Evolutionary conservation across 768 basidiomycete genomes (phyloP).

Genomic region (Boletus rubropictus): DNA sequence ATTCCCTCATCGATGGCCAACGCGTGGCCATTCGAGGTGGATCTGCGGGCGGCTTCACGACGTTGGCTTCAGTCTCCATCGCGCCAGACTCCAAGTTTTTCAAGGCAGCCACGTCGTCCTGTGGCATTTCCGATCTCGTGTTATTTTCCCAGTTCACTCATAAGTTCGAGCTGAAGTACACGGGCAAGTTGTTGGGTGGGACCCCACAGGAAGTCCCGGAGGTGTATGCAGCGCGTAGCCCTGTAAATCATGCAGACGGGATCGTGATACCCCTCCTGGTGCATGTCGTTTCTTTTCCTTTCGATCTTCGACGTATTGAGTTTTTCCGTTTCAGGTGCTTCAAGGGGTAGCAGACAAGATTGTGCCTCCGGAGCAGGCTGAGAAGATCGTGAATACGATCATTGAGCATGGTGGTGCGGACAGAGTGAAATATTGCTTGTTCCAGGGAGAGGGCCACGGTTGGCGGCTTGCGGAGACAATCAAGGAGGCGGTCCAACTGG

Average conservation of each 20-base stretch:
- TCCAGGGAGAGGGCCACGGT: constrained; percentile 43
- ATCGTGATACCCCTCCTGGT: constrained; percentile 64
- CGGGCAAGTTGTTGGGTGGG: constrained; percentile 61
- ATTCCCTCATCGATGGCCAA: constrained; percentile 54
- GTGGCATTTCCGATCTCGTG: constrained; percentile 61
- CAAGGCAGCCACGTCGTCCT: constrained; percentile 62
- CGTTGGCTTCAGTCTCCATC: constrained; percentile 43
- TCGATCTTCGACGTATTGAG: constrained; percentile 1
- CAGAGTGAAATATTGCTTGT: constrained; percentile 34
- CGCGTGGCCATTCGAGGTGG: constrained; percentile 67
- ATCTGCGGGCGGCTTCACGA: constrained; percentile 71
- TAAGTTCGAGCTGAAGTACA: constrained; percentile 62
- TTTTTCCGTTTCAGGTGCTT: constrained; percentile 44
- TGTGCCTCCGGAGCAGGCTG: constrained; percentile 63
- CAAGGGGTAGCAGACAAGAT: constrained; percentile 60
- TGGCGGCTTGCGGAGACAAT: constrained; percentile 34
- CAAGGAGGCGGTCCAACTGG: constrained; percentile 30
- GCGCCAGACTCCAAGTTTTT: constrained; percentile 39
- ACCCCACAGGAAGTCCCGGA: constrained; percentile 46
- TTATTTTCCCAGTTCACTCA: constrained; percentile 59
- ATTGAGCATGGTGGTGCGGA: constrained; percentile 14
- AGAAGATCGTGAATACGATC: constrained; percentile 28
- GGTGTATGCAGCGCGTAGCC: constrained; percentile 55
- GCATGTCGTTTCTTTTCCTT: constrained; percentile 14
- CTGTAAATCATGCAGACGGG: constrained; percentile 53